Evolutionary conservation across 345 rosid species (phyloP), one percentile per base, ranked within the genome.

Genomic region (Arabis alpina): DNA sequence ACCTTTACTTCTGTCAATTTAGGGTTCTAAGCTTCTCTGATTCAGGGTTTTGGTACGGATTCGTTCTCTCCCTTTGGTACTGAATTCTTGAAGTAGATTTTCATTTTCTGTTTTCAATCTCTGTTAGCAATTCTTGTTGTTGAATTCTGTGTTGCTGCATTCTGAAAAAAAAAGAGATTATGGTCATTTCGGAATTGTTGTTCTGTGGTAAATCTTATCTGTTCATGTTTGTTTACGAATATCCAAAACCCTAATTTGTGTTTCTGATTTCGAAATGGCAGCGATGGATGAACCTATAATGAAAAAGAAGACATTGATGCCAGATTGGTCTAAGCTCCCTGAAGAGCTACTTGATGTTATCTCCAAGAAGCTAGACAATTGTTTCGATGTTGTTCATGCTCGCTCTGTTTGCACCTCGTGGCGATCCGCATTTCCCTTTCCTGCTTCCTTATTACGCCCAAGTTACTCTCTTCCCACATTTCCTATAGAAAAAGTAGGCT

Each of bases 351-450:
- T 70, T 9, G 2, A 59, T 7, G 0, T 15, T 0, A 60, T 70
- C 60, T 50, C 30, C 0, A 6, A 10, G 36, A 2, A 60, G 12
- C n/a, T 51, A 0, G 52, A 60, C 0, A 4, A 70, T 25, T 60
- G 32, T 70, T 59, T 70, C 16, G 45, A 61, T 9, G 4, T 61
- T 12, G 6, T 71, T 61, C 68, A 61, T 19, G 61, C 36, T 41
- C 67, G 68, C 7, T 71, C 60, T 51, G 61, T 71, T 61, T 71
- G 68, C 45, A 16, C 1, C 27, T 30, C 15, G 2, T 71, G 68
- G 61, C 25, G 68, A 71, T 71, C 75, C 6, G 0, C 14, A 0
- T 9, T 61, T 9, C 68, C 54, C 0, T 61, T 61, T 30, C 68
- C 68, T 42, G 1, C 3, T 30, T 9, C 3, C 12, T 4, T 61